A percentile compares a stretch with the other conserved stretches of the same genome.
These are phyloP conservation scores for Boletus sensibilis DNA, from an alignment of 768 basidiomycete genomes.

Conservation along the genomic window DNA sequence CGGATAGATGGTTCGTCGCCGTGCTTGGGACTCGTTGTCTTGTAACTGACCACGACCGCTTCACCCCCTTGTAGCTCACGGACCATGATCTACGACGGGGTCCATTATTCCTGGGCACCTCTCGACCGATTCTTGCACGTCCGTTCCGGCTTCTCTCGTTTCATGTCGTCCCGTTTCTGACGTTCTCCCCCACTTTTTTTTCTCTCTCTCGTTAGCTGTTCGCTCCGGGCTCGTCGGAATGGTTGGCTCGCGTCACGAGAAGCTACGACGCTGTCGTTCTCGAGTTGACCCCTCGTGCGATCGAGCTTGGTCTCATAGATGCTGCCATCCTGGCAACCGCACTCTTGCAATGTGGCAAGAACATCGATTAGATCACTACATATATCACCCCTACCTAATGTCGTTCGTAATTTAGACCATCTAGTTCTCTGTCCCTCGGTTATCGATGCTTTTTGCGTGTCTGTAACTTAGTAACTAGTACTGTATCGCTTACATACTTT, in stretches of 20 bases:
- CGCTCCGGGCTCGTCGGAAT: constrained; percentile 37
- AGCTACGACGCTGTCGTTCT: constrained; percentile 45
- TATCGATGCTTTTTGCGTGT: too few relatives aligned
- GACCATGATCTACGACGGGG: constrained; percentile 50
- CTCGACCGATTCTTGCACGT: constrained; percentile 48
- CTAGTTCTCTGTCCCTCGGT: background rate
- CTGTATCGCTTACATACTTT: too few relatives aligned
- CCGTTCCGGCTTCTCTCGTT: background rate
- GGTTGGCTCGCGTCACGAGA: constrained; percentile 53
- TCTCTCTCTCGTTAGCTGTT: constrained; percentile 41
- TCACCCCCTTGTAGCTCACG: constrained; percentile 37
- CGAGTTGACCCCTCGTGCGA: constrained; percentile 55
- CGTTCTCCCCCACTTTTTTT: background rate
- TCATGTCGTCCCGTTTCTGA: background rate
- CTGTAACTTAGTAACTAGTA: too few relatives aligned
- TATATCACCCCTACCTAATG: background rate
- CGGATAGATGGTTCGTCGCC: constrained; percentile 42
- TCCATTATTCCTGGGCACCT: constrained; percentile 56
- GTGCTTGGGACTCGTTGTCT: background rate
- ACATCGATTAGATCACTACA: constrained; percentile 47
- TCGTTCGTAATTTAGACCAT: background rate
- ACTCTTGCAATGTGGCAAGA: constrained; percentile 60
- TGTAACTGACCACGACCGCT: background rate
- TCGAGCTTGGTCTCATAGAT: constrained; percentile 55
- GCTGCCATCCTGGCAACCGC: constrained; percentile 49